These are phyloP conservation scores for Filobasidium uniguttulatum DNA, from an alignment of 1,284 basidiomycete species.

Conservation along the genomic window DNA sequence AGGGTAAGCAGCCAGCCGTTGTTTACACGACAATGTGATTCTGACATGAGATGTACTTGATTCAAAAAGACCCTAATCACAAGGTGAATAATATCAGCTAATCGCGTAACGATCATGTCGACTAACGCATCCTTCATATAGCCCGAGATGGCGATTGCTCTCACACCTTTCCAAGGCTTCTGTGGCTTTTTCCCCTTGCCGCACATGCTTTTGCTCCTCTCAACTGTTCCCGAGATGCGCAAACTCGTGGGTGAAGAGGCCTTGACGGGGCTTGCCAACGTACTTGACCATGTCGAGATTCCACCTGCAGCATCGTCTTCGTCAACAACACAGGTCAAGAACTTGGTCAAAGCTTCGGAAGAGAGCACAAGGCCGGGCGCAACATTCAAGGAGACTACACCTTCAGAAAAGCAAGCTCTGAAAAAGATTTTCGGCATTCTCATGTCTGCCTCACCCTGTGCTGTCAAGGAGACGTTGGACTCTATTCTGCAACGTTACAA, in stretches of 20 bases:
- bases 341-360: background rate
- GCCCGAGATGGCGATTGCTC: slow-evolving; percentile 86
- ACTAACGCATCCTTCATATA: slow-evolving; percentile 12
- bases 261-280: slow-evolving; percentile 42
- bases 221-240: slow-evolving; percentile 61
- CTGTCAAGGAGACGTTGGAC: slow-evolving; percentile 46
- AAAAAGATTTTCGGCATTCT: slow-evolving; percentile 63
- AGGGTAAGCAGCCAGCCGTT: slow-evolving; percentile 46
- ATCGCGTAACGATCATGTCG: background rate
- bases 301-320: background rate
- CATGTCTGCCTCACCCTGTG: slow-evolving; percentile 54
- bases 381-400: slow-evolving; percentile 19
- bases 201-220: slow-evolving; percentile 55
- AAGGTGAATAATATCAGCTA: slow-evolving; percentile 50
- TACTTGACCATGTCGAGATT: no score
- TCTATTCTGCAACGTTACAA: slow-evolving; percentile 54
- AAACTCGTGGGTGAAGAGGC: slow-evolving; percentile 48
- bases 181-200: slow-evolving; percentile 77
- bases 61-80: slow-evolving; percentile 63
- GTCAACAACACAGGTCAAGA: background rate
- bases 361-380: background rate
- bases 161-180: slow-evolving; percentile 71
- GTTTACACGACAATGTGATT: background rate
- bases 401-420: slow-evolving; percentile 49
- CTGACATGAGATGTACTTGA: background rate